Base-by-base conservation (phyloP, 1,139 yeast species). In the Scheffersomyces lignicola region DNA sequence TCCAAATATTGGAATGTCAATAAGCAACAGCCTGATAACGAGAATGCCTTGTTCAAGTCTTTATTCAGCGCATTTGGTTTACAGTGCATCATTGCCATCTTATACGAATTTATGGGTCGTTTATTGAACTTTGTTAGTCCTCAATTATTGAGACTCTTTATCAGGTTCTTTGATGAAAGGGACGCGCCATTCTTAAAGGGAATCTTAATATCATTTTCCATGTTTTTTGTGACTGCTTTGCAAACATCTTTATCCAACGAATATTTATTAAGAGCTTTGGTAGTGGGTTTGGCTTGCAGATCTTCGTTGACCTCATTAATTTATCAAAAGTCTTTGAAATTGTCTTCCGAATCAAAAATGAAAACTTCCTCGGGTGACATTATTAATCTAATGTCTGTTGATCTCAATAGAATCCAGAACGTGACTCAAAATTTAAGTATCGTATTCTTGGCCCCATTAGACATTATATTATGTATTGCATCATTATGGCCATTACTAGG, bases 111-210 rank as follows among this genome's bases (percentile, higher is more conserved):
- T 31, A 43, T 56, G 17, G 75, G 69, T 31, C 74, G 70, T 34
- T 40, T 70, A 6, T 49, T 77, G 7, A 61, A 71, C 6, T 76
- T 76, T 43, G 58, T 69, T 13, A 78, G 78, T 49, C 87, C 88
- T 0, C 83, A 77, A 48, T 52, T 81, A 10, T 60, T 81, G 37
- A 64, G 77, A 34, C 45, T 64, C 4, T 57, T 56, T 38, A 76
- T 78, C 41, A 47, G 62, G 32, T 77, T 67, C 47, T 80, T 80
- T 52, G 60, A 45, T 45, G 53, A 35, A 50, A 57, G 37, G 17
- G 51, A 40, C 21, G 62, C 65, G 5, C 80, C 82, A 2, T 41
- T 68, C 3, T 56, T 81, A 18, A 62, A 71, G 46, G 84, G 86
- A 5, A 52, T 72, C 24, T 53, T 77, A 36, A 64, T 80, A 42